phyloP scores from a whole-genome alignment of 2,329 filamentous ascomycete species.

The Penicillium sp. region DNA sequence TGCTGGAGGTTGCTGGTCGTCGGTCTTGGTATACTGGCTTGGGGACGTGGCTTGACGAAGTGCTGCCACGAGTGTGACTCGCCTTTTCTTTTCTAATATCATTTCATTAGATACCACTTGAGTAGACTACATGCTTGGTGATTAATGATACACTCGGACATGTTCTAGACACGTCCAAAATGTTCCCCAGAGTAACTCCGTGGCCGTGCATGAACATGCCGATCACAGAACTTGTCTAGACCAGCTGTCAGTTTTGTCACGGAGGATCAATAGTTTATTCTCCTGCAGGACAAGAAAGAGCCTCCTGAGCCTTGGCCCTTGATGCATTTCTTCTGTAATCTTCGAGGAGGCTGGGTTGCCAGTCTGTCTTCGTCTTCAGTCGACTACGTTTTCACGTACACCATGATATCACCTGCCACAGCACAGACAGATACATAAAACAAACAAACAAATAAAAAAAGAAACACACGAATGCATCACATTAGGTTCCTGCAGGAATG shows the following conservation, averaged over 20 bases:
- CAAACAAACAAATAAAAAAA: not conserved
- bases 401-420: not conserved
- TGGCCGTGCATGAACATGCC: not conserved
- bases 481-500: not conserved
- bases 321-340: not conserved
- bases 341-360: not conserved
- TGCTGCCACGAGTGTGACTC: not conserved
- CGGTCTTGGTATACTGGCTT: slow-evolving; percentile 1
- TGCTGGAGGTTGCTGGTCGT: not conserved
- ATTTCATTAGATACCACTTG: not conserved
- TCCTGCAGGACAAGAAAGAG: not conserved
- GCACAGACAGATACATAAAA: not conserved
- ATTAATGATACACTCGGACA: not conserved
- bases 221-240: not conserved
- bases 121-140: not conserved
- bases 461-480: not conserved
- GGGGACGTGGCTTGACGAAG: slow-evolving; percentile 5
- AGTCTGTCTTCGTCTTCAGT: not conserved
- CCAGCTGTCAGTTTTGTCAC: not conserved
- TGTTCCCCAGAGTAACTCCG: not conserved
- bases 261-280: not conserved
- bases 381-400: not conserved
- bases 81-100: not conserved
- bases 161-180: not conserved
- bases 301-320: not conserved